Conservation (phyloP, 441 rosid genomes). For the Corymbia citriodora region DNA sequence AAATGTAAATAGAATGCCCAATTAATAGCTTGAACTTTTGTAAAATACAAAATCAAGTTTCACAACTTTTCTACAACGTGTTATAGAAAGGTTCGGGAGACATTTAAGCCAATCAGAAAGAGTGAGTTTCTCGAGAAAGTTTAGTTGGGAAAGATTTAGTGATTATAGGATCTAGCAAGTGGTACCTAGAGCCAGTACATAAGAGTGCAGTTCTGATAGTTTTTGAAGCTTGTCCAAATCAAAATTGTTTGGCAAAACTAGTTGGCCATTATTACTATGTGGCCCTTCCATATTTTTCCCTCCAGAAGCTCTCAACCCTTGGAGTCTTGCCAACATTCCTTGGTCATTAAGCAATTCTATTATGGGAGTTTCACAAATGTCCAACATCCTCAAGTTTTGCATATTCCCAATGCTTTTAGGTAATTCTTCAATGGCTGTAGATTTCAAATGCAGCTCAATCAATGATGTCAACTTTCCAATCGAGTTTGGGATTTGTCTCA, state of each 20-base stretch:
- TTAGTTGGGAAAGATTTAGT: background rate
- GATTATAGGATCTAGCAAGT: rapidly evolving
- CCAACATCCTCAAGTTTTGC: background rate
- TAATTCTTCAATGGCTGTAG: rapidly evolving
- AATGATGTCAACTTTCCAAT: rapidly evolving
- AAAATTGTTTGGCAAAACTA: rapidly evolving
- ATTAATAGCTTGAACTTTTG: rapidly evolving
- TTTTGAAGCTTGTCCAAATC: too few relatives aligned
- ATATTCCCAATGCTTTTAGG: background rate
- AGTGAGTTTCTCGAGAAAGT: background rate
- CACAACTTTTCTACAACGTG: rapidly evolving
- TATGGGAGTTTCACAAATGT: rapidly evolving
- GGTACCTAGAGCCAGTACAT: background rate
- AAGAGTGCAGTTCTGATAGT: too few relatives aligned
- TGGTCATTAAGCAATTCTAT: rapidly evolving
- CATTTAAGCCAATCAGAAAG: rapidly evolving
- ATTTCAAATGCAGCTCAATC: rapidly evolving
- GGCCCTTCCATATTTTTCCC: rapidly evolving
- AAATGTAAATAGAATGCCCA: too few relatives aligned
- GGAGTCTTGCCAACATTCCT: rapidly evolving
- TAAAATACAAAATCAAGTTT: background rate
- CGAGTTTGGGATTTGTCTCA: background rate
- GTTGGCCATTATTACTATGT: rapidly evolving
- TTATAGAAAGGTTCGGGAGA: background rate
- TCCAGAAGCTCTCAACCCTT: background rate